Evolutionary conservation across 2,329 filamentous ascomycete genomes (phyloP).

Genomic region (Dactylella cylindrospora): DNA sequence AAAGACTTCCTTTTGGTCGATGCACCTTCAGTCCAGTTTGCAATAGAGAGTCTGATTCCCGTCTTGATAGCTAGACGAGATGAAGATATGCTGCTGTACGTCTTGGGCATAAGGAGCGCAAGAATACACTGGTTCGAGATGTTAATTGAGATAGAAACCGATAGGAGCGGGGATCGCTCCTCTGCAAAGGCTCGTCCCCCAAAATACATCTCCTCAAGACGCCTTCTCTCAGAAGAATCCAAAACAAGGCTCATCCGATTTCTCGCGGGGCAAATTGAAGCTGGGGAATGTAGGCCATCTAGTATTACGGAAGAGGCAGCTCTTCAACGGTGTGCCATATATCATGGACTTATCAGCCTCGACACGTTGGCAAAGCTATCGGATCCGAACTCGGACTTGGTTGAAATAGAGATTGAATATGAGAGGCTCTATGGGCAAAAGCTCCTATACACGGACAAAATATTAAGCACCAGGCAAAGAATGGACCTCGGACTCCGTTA

Average conservation of each 20-base stretch:
- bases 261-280: not conserved
- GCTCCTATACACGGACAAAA: not conserved
- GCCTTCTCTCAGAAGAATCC: not conserved
- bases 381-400: not conserved
- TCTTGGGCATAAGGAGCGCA: too few species aligned
- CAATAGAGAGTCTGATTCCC: conserved; percentile 3
- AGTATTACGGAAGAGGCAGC: not conserved
- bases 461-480: not conserved
- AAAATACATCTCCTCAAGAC: not conserved
- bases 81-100: conserved; percentile 5
- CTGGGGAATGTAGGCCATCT: not conserved
- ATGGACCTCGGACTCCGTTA: conserved; percentile 6
- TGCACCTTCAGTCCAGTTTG: not conserved
- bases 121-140: not conserved
- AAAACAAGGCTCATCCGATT: not conserved
- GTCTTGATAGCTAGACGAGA: not conserved
- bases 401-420: not conserved
- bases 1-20: conserved; percentile 6
- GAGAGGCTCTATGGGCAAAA: not conserved
- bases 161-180: not conserved
- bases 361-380: not conserved
- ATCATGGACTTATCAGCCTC: not conserved
- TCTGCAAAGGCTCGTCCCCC: not conserved
- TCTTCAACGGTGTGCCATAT: not conserved
- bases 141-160: not conserved